Evolutionary conservation across 345 rosid species (phyloP), one percentile per base, ranked within the genome.

Genomic region (Eucalyptus albens): DNA sequence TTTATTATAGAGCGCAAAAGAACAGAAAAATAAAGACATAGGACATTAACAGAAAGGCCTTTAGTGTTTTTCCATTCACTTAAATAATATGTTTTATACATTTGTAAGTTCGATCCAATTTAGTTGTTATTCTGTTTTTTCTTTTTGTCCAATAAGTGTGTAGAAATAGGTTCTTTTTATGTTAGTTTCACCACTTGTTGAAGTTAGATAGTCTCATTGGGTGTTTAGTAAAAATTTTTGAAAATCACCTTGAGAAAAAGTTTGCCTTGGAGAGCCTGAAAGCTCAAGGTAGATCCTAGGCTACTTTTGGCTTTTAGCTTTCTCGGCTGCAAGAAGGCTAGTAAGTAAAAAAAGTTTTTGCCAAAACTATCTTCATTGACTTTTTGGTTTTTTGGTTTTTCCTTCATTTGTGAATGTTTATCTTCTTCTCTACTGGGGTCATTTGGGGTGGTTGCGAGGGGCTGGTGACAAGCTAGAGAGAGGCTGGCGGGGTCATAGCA

Each of bases 401-500:
- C 10, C 56, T 0, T 53, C 10, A 0, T 53, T 19, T 53, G 24
- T 3, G 56, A 53, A 0, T 0, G 0, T 53, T 53, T 53, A 53
- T 53, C 2, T 53, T 53, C 24, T 19, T 53, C 56, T 53, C 4
- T 53, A 53, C 0, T 17, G 0, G 56, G 24, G 56, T 53, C 0
- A 1, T 0, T 1, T 53, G 1, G 10, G 56, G 24, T 53, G 22
- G 56, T 51, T 51, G 19, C 0, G 10, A 53, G 56, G 56, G 2
- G 56, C 0, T 53, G 0, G 56, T 0, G 10, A 53, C 1, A 0
- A 0, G 24, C 1, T 53, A 53, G 56, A 53, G 56, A 53, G 56
- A 53, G 56, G 56, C 0, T 0, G 1, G 10, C 0, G 24, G 0
- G 56, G 56, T 19, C 56, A 53, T 0, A 0, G 0, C 2, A 53